Evolutionary conservation across 2,329 filamentous ascomycete species (phyloP), one percentile per base, ranked within the genome.

Genomic region (Botrytis medusae): DNA sequence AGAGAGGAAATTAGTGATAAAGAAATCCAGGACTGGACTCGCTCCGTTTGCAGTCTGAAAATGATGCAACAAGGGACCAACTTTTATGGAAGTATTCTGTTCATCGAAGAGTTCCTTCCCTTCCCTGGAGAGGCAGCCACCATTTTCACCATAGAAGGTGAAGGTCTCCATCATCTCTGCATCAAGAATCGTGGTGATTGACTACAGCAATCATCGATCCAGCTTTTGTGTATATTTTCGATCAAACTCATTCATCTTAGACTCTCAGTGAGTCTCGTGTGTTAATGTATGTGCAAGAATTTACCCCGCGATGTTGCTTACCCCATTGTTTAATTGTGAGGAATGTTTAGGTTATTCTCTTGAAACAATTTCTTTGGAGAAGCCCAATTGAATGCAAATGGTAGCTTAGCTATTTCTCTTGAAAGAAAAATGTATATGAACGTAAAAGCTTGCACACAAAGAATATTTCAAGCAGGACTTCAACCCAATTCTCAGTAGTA

Each of bases 341-440:
- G 37, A 57, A 69, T 69, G 65, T 42, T 42, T 25, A 37, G n/a
- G n/a, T 69, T 57, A 7, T 42, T 32, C 9, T 29, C 34, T n/a
- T 57, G 37, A 32, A 20, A 25, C 2, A 10, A 32, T 69, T 68
- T 59, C 65, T 57, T 69, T 57, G 14, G 48, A 42, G 54, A 71
- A 63, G 57, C 54, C 40, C 32, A 51, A 34, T 71, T 63, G 29
- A 40, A 63, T 71, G 57, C 68, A 71, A 46, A 63, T 71, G 54
- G 54, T 37, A 71, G 54, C 44, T 48, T 69, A 57, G 65, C 16
- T 57, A 32, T 44, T n/a, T 59, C 22, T 20, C 18, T 18, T 69
- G 65, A 69, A 69, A 69, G 65, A 57, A 68, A 69, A 42, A 5
- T 4, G 22, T 2, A 25, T 25, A 48, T 40, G n/a, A 59, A 18